Evolutionary conservation across 129 eudicot species (phyloP).

Genomic region (Silybum marianum): DNA sequence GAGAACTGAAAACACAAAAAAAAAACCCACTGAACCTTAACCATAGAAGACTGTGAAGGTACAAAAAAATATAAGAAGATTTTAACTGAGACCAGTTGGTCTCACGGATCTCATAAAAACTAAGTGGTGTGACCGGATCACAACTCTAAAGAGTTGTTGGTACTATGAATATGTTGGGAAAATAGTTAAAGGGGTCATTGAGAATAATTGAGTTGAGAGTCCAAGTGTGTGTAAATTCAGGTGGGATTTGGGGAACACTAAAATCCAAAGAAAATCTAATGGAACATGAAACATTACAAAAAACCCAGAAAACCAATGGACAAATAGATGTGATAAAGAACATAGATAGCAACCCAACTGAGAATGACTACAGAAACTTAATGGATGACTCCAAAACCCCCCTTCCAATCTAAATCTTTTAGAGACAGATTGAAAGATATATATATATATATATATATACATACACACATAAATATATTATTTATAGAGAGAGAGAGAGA

Average conservation of each 20-base stretch:
- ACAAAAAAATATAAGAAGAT: too few species aligned
- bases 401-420: constrained; percentile 14
- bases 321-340: constrained; percentile 38
- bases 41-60: too few species aligned
- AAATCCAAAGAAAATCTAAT: constrained; percentile 51
- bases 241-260: constrained; percentile 46
- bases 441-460: too few species aligned
- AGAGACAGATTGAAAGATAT: constrained; percentile 1
- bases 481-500: constrained; percentile 11
- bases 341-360: constrained; percentile 40
- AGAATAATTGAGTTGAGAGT: constrained; percentile 26
- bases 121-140: too few species aligned
- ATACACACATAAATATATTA: too few species aligned
- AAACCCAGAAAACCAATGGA: constrained; percentile 25
- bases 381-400: constrained; percentile 21
- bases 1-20: too few species aligned
- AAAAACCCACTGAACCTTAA: too few species aligned
- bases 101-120: too few species aligned
- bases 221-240: constrained; percentile 29
- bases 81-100: neutral
- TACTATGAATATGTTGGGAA: constrained; percentile 35
- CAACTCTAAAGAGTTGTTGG: constrained; percentile 6
- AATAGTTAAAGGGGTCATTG: constrained; percentile 22
- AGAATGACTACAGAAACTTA: constrained; percentile 33
- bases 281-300: constrained; percentile 33